Evolutionary conservation across 1,284 basidiomycete species (phyloP), one percentile per base, ranked within the genome.

Genomic region (Rhodotorula sp.): DNA sequence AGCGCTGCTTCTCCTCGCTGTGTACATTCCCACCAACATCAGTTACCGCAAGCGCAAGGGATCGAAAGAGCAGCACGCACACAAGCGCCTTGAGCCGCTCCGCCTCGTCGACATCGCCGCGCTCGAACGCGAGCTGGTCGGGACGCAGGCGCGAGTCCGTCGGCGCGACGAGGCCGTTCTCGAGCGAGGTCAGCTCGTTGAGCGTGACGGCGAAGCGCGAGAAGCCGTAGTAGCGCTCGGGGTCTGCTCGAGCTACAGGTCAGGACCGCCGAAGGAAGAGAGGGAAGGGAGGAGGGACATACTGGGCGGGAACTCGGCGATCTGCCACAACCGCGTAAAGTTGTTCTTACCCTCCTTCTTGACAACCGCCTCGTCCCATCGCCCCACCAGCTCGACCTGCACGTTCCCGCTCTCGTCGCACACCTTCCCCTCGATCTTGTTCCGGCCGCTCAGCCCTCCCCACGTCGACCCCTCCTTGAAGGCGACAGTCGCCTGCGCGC

Each of bases 101-200:
- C 3, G 94, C 93, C 59, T 84, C 78, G 70, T 92, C 89, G 4
- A 91, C 80, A 59, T 91, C 83, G 21, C 93, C 94, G 74, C 91
- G 62, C 81, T 97, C 94, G 57, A 95, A 84, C 8, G 92, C 91
- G 41, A 90, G 84, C 65, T 96, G 91, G 82, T 97, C 94, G 2
- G 93, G 91, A 48, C 94, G 86, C 70, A 88, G 84, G 44, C 94
- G 87, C 15, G 93, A 94, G 80, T 97, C 94, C 1, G 94, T 94
- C 0, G 88, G 87, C 1, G 93, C 90, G 12, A 96, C 58, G n/a
- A 36, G 81, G 71, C 86, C 86, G 9, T 85, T 87, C 68, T 87
- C 83, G 29, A 94, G 81, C 78, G 92, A 89, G 56, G 83, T 74
- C 53, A 92, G 85, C 80, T 94, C 92, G 81, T 94, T 94, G 72